Percentiles rank a stretch among this genome's conserved stretches.
Evolutionary conservation across 2,329 filamentous ascomycete genomes (phyloP).

Genomic region (Alternaria ethzedia): DNA sequence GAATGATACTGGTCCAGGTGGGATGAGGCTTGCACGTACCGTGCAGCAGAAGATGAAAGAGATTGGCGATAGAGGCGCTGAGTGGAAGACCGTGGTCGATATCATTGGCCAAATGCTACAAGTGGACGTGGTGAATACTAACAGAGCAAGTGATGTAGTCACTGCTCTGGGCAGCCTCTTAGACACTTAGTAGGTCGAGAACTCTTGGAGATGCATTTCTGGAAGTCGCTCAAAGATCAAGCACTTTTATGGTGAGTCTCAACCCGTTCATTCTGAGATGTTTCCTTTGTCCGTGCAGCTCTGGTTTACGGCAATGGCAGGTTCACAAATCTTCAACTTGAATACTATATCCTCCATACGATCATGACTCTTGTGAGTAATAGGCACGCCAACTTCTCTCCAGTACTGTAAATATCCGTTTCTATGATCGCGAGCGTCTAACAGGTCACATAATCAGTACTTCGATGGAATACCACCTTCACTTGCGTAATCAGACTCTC

Average conservation of each 20-base stretch:
- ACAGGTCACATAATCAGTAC: background rate
- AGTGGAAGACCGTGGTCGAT: background rate
- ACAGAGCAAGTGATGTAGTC: background rate
- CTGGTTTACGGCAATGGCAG: background rate
- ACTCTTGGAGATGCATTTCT: too few relatives aligned
- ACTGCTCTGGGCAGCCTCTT: background rate
- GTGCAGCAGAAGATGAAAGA: background rate
- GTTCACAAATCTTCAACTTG: background rate
- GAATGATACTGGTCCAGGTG: background rate
- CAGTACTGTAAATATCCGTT: fast-evolving
- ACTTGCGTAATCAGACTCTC: background rate
- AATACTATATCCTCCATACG: background rate
- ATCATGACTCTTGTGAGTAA: background rate
- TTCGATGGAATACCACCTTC: background rate
- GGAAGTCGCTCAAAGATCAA: background rate
- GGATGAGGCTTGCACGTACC: background rate
- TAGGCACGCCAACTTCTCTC: background rate
- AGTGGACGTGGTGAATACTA: background rate
- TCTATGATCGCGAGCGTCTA: background rate
- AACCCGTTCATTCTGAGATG: background rate
- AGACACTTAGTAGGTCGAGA: background rate
- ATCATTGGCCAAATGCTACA: background rate
- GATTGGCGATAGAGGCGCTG: background rate
- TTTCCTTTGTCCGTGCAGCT: background rate
- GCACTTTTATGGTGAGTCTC: background rate